Conservation (phyloP, 345 rosid species). For the Kernera saxatilis region DNA sequence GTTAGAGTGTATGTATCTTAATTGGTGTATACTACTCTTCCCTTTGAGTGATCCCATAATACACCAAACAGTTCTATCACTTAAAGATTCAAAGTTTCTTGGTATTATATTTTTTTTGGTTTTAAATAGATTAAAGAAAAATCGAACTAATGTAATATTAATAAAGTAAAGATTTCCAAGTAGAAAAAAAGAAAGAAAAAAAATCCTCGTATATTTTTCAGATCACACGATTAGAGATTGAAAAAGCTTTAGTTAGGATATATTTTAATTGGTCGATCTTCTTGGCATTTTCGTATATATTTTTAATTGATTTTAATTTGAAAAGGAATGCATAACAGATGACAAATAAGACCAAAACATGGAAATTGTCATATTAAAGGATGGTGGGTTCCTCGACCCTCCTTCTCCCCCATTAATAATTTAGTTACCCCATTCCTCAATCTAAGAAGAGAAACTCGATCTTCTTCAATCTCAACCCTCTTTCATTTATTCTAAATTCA, state of each 20-base stretch:
- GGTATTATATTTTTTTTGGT: too few species aligned
- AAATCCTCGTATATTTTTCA: not conserved
- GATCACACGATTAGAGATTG: not conserved
- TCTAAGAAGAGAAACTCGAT: not conserved
- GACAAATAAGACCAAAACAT: not conserved
- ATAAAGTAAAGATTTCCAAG: too few species aligned
- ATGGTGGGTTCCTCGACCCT: constrained; percentile 11
- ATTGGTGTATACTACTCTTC: too few species aligned
- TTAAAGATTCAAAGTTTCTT: too few species aligned
- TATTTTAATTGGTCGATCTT: not conserved
- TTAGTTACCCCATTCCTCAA: not conserved
- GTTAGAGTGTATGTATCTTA: too few species aligned
- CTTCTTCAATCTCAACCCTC: not conserved
- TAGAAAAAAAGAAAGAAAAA: too few species aligned
- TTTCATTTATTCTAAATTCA: not conserved
- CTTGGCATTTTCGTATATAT: not conserved
- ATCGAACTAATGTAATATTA: too few species aligned
- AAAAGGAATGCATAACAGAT: not conserved
- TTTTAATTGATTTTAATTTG: not conserved
- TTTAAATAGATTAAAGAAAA: too few species aligned
- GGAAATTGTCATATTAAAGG: constrained; percentile 8
- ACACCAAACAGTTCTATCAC: too few species aligned
- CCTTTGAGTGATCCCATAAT: too few species aligned
- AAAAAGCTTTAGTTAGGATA: not conserved
- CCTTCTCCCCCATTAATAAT: not conserved